Evolutionary conservation across 2,329 filamentous ascomycete genomes (phyloP), one percentile per base, ranked within the genome.

Genomic region (Colletotrichum sp.): DNA sequence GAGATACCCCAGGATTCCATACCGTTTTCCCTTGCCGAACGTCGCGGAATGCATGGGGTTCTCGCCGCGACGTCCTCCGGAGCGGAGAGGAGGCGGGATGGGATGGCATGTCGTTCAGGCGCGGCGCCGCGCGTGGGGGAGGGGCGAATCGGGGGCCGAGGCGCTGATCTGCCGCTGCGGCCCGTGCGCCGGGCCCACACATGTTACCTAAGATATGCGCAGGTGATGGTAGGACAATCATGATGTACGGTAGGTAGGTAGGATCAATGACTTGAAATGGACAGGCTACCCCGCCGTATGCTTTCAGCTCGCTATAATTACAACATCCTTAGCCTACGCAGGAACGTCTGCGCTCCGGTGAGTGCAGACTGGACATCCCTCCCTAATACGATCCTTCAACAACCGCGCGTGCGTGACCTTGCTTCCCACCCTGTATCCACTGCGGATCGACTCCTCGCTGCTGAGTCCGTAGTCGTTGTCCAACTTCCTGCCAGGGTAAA

Each of bases 361-460:
- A 4, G 70, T 81, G 80, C 92, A 94, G 21, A 93, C 86, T 0
- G 92, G 91, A 84, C 93, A 95, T 0, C 93, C 93, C 10, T 89
- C 90, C 62, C 88, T 86, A 44, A 96, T 89, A 76, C 92, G 92
- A 80, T 96, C 94, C 79, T 93, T 90, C 76, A 98, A 85, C 71
- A 98, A 83, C 78, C 95, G 91, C 52, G 96, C 96, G 82, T 95
- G 95, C 78, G 95, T 97, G 32, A 98, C 95, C 85, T 98, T 98
- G 34, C 93, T 92, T 0, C 95, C 95, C 8, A 99, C 92, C 69
- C 94, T 95, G 72, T 93, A 89, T 9, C 90, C 89, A 30, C 85
- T 84, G 71, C 83, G 84, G 18, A 86, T 83, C 13, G 85, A 82
- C 18, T 84, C 86, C 44, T 88, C 86, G 55, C 85, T 84, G 4